Percentiles rank a stretch among this genome's conserved stretches.
Conservation (phyloP, 306 rosid species). For the Sophora flavescens region DNA sequence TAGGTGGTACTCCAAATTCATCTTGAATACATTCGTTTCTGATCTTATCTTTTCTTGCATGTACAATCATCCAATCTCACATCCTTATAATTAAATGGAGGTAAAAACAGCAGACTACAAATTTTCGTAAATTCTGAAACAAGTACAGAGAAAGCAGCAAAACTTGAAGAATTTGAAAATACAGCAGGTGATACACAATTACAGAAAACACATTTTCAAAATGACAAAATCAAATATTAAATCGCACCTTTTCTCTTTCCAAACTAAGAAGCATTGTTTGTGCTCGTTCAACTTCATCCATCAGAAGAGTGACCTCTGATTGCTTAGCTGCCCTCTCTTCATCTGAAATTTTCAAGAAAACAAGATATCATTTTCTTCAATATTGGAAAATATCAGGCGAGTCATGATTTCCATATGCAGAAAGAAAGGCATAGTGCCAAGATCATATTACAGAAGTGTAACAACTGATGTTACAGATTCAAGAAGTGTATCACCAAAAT, state of each 20-base stretch:
- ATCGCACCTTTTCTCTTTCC: conserved; percentile 64
- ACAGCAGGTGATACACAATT: not conserved
- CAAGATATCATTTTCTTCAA: conserved; percentile 20
- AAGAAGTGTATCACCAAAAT: conserved; percentile 27
- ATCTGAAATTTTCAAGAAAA: conserved; percentile 54
- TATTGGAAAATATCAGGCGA: conserved; percentile 11
- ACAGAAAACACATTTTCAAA: conserved; percentile 24
- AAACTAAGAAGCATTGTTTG: conserved; percentile 59
- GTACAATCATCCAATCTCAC: not conserved
- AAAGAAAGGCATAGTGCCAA: conserved; percentile 35
- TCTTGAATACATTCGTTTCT: not conserved
- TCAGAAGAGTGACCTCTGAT: conserved; percentile 83
- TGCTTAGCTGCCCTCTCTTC: conserved; percentile 94
- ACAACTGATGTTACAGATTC: conserved; percentile 36
- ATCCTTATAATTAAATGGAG: conserved; percentile 2
- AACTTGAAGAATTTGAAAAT: conserved; percentile 12
- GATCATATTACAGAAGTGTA: conserved; percentile 26
- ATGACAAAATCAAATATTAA: conserved; percentile 30
- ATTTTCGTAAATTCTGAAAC: conserved; percentile 13
- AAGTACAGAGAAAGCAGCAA: conserved; percentile 23
- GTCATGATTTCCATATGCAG: conserved; percentile 23
- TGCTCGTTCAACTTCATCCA: conserved; percentile 69
- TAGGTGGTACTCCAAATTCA: not conserved
- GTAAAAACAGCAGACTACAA: not conserved
- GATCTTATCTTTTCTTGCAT: conserved; percentile 13